Conservation (phyloP, 192 early-diverging fungal species). For the Chytriomyces sp. region DNA sequence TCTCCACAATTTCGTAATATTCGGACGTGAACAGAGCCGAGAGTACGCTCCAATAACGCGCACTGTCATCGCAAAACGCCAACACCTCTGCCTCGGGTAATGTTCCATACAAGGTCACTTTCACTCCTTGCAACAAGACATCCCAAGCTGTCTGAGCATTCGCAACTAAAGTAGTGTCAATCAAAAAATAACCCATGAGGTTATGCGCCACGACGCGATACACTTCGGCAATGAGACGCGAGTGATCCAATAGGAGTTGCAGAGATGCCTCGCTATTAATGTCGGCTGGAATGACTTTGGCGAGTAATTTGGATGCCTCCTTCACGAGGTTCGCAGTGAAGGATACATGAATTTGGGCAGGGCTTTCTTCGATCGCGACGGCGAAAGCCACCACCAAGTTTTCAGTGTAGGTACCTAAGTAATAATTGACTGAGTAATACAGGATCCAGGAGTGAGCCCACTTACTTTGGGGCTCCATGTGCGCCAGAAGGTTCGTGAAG, state of each 20-base stretch:
- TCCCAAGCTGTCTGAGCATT: conserved; percentile 10
- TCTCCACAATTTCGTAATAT: conserved; percentile 8
- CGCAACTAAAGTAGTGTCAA: neutral
- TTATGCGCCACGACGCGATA: neutral
- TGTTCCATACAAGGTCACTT: neutral
- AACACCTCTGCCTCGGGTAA: neutral
- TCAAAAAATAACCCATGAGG: neutral
- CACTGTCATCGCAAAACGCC: neutral
- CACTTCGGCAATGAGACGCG: neutral
- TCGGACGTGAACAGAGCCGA: conserved; percentile 8
- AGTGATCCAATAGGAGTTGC: neutral
- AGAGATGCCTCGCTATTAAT: neutral
- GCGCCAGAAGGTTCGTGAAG: neutral
- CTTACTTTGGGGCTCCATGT: neutral
- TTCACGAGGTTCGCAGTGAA: neutral
- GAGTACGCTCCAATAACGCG: neutral
- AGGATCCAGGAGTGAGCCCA: neutral
- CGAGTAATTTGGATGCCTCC: neutral
- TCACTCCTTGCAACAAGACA: neutral
- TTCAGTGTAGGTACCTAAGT: neutral
- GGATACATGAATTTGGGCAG: neutral
- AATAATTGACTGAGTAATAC: neutral
- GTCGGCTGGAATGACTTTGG: neutral
- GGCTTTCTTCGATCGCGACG: conserved; percentile 7
- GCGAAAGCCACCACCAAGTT: neutral